Base-by-base conservation (phyloP, 73 alveolate species). In the Breviolum minutum region DNA sequence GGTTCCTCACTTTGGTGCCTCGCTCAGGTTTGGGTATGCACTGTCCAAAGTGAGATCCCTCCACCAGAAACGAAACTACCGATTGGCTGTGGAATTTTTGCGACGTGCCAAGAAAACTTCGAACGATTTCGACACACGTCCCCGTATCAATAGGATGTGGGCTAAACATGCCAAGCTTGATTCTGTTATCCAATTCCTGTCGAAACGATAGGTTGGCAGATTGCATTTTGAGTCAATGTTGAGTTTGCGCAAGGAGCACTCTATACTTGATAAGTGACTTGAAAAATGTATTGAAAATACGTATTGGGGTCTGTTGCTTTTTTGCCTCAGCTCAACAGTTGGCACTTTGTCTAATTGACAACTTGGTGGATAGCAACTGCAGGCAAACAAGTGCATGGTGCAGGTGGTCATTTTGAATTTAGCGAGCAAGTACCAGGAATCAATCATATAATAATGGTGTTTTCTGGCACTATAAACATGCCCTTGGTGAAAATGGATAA, bases 11-110 rank as follows among this genome's bases (percentile, higher is more conserved):
- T 14, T 54, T 83, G 22, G 27, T 48, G 48, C n/a, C 71, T 13
- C 54, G 60, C 54, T n/a, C 22, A 85, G 94, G 94, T 85, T 85
- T 29, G 94, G 94, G 16, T 20, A 22, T 7, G 94, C 94, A 9
- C 29, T 85, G 29, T 2, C 48, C n/a, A 62, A 61, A 27, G 71
- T 85, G 20, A 24, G 94, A 20, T 24, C 79, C 62, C 7, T 22
- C 26, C 29, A 85, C 17, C 16, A 8, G 30, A 85, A 85, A 14
- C 9, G 29, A 20, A 62, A 62, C 29, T n/a, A 85, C 29, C 80
- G 76, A n/a, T 61, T n/a, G 27, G 94, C 94, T 1, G 54, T 16
- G 16, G 79, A 61, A 8, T 61, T 62, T n/a, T 29, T 85, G 94
- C 62, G 94, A 16, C 62, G 61, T 7, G 94, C 94, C 9, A 85